Evolutionary conservation across 352 stramenopile genomes (phyloP), one percentile per base, ranked within the genome.

Genomic region (Globisporangium irregulare): DNA sequence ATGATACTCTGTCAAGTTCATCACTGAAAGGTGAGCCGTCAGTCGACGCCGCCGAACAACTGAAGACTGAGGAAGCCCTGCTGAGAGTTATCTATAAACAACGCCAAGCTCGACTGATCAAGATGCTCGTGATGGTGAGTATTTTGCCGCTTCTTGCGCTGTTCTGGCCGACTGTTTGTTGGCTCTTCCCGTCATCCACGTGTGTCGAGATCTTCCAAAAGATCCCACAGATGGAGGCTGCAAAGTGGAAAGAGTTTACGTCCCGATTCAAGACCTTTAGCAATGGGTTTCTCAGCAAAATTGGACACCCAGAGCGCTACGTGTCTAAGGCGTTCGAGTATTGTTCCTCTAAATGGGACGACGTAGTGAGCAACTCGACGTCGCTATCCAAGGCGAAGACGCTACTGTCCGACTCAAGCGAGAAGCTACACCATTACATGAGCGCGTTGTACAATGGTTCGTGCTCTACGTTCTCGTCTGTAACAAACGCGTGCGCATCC

Each of bases 121-220:
- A 32, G 32, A 24, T 50, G 12, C 34, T 62, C 29, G 20, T 62
- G 10, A 15, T 36, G 10, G 15, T 62, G 32, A 61, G 56, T 22
- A 20, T 61, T n/a, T 20, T 61, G 10, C 32, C 56, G 32, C 56
- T 62, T 50, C 56, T 62, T 38, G 12, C 34, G 25, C 56, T 62
- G 10, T 6, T 15, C 14, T 62, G 56, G 56, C 32, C 56, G 25
- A n/a, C 32, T 0, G n/a, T 38, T 24, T 50, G 56, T 34, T 46
- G 20, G 56, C n/a, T 62, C n/a, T 22, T 18, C n/a, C 56, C 56
- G n/a, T 50, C 56, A 1, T 62, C 32, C 32, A 62, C 46, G 56
- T 32, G 41, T 22, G n/a, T 34, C 8, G 18, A 24, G 8, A 3
- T 22, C 12, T 62, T 29, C 10, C 29, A 22, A 15, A n/a, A 15